Evolutionary conservation across 1,139 yeast species (phyloP).

Genomic region (Dujonia santamariae): DNA sequence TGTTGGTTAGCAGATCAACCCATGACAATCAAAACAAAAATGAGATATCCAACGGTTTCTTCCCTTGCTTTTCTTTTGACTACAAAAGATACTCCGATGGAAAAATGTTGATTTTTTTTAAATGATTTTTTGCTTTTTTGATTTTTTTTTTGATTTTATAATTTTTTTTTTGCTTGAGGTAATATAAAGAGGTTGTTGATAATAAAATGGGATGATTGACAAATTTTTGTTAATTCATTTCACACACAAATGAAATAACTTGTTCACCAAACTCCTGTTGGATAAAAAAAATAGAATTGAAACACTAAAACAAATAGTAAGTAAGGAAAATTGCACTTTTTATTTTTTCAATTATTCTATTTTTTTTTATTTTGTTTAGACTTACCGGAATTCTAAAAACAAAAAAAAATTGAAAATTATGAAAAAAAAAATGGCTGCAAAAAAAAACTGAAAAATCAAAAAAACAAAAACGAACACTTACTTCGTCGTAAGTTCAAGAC

Average conservation of each 20-base stretch:
- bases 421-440: constrained; percentile 4
- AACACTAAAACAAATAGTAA: background rate
- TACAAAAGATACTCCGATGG: constrained; percentile 4
- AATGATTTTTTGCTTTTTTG: constrained; percentile 2
- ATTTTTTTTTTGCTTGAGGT: background rate
- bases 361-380: constrained; percentile 3
- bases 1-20: constrained; percentile 6
- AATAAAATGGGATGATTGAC: too few relatives aligned
- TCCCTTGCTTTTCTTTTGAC: constrained; percentile 2
- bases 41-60: constrained; percentile 5
- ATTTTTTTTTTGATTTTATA: constrained; percentile 3
- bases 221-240: background rate
- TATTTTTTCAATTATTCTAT: background rate
- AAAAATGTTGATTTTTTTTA: background rate
- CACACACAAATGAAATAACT: background rate
- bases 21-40: constrained; percentile 7
- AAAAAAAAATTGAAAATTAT: constrained; percentile 1
- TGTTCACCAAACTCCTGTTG: background rate
- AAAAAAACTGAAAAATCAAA: constrained; percentile 3
- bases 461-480: constrained; percentile 5
- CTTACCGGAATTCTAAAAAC: constrained; percentile 5
- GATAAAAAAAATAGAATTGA: constrained; percentile 1
- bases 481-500: constrained; percentile 6
- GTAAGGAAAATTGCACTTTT: background rate
- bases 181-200: background rate